These are phyloP conservation scores for Hygrophila difformis DNA, from an alignment of 257 asterid species.

Conservation along the genomic window DNA sequence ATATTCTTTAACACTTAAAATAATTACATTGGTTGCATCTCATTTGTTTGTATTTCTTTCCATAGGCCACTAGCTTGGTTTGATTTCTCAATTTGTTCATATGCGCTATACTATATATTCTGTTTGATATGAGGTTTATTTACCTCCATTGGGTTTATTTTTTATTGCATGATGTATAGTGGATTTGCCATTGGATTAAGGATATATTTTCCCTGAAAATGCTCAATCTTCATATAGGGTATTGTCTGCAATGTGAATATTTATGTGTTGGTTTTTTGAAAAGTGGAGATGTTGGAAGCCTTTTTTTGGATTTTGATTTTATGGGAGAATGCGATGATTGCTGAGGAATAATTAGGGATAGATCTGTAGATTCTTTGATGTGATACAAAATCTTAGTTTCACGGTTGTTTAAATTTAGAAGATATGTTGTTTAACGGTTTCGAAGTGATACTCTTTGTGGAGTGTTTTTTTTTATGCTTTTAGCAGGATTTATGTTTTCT, in stretches of 20 bases:
- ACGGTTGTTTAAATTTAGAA: neutral
- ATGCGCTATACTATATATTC: too few species aligned
- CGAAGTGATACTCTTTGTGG: too few species aligned
- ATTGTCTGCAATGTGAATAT: constrained; percentile 8
- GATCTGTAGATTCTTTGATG: constrained; percentile 23
- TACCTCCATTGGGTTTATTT: neutral
- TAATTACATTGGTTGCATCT: too few species aligned
- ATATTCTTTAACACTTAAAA: too few species aligned
- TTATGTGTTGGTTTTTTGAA: neutral
- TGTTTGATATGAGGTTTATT: constrained; percentile 24
- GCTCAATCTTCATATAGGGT: constrained; percentile 12
- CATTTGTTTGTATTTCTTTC: too few species aligned
- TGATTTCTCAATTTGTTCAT: too few species aligned
- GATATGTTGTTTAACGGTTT: neutral
- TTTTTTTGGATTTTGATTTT: neutral
- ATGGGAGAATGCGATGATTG: constrained; percentile 3
- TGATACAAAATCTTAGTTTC: neutral
- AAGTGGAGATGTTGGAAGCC: constrained; percentile 1
- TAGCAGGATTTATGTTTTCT: neutral
- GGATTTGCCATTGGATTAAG: constrained; percentile 14
- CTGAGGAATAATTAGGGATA: constrained; percentile 8
- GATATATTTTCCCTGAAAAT: constrained; percentile 13
- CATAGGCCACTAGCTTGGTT: too few species aligned
- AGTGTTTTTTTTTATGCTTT: neutral
- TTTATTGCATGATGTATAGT: constrained; percentile 3